These are phyloP conservation scores for Candida corydali DNA, from an alignment of 805 yeast species.

Conservation along the genomic window DNA sequence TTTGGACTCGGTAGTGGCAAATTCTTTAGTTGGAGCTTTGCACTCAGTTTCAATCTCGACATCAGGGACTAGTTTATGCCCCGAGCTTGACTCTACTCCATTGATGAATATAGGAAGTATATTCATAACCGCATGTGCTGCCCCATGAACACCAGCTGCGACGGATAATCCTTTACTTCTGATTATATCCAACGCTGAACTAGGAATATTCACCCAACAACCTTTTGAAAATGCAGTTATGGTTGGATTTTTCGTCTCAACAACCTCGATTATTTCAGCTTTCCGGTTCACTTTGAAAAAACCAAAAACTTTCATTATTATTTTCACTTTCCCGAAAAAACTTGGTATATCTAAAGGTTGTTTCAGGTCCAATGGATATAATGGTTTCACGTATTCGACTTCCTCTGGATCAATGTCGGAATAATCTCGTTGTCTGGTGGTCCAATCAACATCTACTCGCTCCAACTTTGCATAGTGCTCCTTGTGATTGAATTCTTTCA, in stretches of 20 bases:
- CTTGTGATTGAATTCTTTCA: slow-evolving; percentile 76
- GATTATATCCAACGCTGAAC: slow-evolving; percentile 55
- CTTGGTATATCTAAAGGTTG: slow-evolving; percentile 47
- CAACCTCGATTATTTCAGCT: slow-evolving; percentile 83
- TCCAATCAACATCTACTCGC: slow-evolving; percentile 91
- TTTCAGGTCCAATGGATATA: slow-evolving; percentile 35
- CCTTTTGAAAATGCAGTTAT: slow-evolving; percentile 68
- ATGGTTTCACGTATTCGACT: slow-evolving; percentile 59
- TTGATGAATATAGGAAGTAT: slow-evolving; percentile 70
- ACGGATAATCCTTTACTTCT: slow-evolving; percentile 54
- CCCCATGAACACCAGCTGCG: slow-evolving; percentile 96
- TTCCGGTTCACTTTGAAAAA: slow-evolving; percentile 80
- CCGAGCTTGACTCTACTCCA: slow-evolving; percentile 52
- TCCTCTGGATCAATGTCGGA: slow-evolving; percentile 88
- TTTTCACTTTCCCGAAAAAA: slow-evolving; percentile 69
- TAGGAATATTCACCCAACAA: slow-evolving; percentile 86
- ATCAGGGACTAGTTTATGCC: slow-evolving; percentile 26
- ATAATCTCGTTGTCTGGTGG: slow-evolving; percentile 84
- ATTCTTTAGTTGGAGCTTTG: slow-evolving; percentile 96
- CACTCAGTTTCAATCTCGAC: slow-evolving; percentile 86
- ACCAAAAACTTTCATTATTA: slow-evolving; percentile 83
- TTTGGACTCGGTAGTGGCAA: slow-evolving; percentile 66
- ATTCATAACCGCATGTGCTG: slow-evolving; percentile 85
- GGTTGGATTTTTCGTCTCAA: slow-evolving; percentile 90
- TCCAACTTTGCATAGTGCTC: slow-evolving; percentile 80